Percentiles rank a stretch among this genome's conserved stretches.
Evolutionary conservation across 441 rosid species (phyloP).

Genomic region (Adansonia gregorii): DNA sequence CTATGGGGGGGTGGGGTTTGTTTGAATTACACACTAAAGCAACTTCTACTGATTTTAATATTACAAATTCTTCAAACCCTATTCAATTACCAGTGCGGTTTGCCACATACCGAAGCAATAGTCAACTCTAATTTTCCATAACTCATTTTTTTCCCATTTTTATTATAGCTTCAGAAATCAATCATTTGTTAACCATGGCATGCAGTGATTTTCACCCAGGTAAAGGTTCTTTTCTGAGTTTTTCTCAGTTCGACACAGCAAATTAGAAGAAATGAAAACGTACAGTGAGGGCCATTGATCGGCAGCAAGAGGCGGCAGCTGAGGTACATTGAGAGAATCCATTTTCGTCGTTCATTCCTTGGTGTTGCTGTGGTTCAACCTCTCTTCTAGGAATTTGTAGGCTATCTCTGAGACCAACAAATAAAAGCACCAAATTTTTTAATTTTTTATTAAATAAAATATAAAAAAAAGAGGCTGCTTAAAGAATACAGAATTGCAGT

Average conservation of each 20-base stretch:
- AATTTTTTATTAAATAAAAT: background rate
- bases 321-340: slow-evolving; percentile 11
- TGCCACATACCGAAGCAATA: background rate
- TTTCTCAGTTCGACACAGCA: background rate
- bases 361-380: background rate
- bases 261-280: slow-evolving; percentile 3
- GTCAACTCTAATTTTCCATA: background rate
- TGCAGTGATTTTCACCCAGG: background rate
- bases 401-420: slow-evolving; percentile 19
- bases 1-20: no score
- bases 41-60: background rate
- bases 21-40: no score
- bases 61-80: background rate
- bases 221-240: background rate
- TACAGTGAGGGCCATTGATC: slow-evolving; percentile 23
- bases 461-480: background rate
- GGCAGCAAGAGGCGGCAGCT: slow-evolving; percentile 15
- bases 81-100: background rate
- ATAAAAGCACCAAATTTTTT: background rate
- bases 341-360: slow-evolving; percentile 3
- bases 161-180: background rate
- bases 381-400: slow-evolving; percentile 27
- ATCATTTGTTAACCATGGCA: background rate
- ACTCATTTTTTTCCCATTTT: no score
- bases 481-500: background rate